Evolutionary conservation across 768 basidiomycete genomes (phyloP).

Genomic region (Cytidiella melzeri): DNA sequence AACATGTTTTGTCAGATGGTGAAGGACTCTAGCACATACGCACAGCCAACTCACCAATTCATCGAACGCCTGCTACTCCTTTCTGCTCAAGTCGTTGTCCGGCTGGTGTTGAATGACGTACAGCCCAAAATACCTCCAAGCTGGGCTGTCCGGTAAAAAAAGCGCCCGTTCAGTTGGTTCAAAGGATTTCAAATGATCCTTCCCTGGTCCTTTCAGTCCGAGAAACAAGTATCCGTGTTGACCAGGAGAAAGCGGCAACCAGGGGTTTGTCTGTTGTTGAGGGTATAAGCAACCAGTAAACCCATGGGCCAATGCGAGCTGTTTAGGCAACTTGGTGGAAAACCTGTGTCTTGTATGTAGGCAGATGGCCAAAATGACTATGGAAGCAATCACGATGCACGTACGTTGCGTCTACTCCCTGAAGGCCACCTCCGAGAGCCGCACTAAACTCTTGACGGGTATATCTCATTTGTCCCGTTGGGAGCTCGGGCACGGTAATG

Average conservation of each 20-base stretch:
- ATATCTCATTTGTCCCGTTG: slow-evolving; percentile 29
- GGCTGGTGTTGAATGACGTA: slow-evolving; percentile 38
- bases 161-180: slow-evolving; percentile 36
- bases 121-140: slow-evolving; percentile 41
- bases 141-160: slow-evolving; percentile 37
- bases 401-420: slow-evolving; percentile 15
- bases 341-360: not conserved
- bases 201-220: slow-evolving; percentile 33
- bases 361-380: not conserved
- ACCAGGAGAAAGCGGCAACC: slow-evolving; percentile 44
- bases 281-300: slow-evolving; percentile 43
- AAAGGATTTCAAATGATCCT: slow-evolving; percentile 36
- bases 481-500: slow-evolving; percentile 21
- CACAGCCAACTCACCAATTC: slow-evolving; percentile 27
- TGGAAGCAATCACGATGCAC: not conserved
- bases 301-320: slow-evolving; percentile 23
- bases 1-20: not conserved
- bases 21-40: not conserved
- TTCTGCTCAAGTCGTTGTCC: slow-evolving; percentile 26
- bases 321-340: not conserved
- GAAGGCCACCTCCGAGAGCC: slow-evolving; percentile 34
- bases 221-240: slow-evolving; percentile 53
- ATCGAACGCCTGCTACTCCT: slow-evolving; percentile 42
- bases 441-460: slow-evolving; percentile 33
- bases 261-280: slow-evolving; percentile 45